Conservation (phyloP, 2,329 filamentous ascomycete genomes). For the Dothistroma pini region DNA sequence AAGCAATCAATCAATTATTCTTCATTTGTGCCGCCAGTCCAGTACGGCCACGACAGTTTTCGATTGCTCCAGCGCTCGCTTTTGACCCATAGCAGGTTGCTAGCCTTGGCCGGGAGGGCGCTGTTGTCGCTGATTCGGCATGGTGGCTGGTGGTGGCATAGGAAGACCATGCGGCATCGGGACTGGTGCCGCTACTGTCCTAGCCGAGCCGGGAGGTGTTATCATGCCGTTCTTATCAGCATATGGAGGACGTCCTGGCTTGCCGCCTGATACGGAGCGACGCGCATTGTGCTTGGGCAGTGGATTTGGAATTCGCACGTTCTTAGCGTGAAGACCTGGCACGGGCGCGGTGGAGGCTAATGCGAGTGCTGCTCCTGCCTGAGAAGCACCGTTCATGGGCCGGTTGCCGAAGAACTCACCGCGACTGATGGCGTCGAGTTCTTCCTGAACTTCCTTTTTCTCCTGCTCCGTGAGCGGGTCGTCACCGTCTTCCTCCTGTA, state of each 20-base stretch:
- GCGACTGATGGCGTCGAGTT: constrained; percentile 38
- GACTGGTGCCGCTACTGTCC: neutral
- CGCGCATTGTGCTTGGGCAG: neutral
- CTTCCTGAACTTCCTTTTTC: constrained; percentile 27
- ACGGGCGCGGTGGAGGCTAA: neutral
- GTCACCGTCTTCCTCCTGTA: constrained; percentile 33
- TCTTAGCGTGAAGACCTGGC: neutral
- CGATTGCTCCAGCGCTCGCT: neutral
- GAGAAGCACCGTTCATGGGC: neutral
- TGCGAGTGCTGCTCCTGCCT: neutral
- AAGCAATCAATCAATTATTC: neutral
- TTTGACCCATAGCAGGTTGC: neutral
- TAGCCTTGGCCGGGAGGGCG: neutral
- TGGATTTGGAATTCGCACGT: neutral
- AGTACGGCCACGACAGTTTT: neutral
- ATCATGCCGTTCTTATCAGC: neutral
- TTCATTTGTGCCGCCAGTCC: neutral
- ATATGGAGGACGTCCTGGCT: neutral
- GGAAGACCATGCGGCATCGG: neutral
- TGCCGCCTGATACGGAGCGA: neutral
- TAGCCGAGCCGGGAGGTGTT: neutral
- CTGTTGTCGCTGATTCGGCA: neutral
- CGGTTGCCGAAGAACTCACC: neutral
- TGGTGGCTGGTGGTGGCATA: neutral
- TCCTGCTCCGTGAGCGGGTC: constrained; percentile 33